Evolutionary conservation across 768 basidiomycete species (phyloP), one percentile per base, ranked within the genome.

Genomic region (Favolaschia claudopus): DNA sequence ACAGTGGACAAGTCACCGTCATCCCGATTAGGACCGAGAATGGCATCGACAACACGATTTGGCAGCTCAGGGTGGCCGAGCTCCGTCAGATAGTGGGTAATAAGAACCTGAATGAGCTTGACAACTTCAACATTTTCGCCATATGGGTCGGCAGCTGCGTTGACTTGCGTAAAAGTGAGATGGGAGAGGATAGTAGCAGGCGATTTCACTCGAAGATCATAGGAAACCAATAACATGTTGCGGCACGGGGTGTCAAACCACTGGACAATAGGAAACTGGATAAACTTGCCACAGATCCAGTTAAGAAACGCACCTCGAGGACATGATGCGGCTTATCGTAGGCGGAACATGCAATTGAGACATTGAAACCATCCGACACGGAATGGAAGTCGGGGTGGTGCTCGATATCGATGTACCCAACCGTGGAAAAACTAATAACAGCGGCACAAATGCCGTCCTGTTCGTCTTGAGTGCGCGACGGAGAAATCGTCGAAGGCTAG

Each of bases 231-330:
- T 2, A 49, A 25, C 2, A 49, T 5, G 12, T 38, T 12, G 12
- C 36, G 14, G 48, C 48, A 49, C 10, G 48, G 48, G 3, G 36
- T 49, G 34, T 49, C 36, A 28, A 49, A 49, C 48, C 48, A 49
- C 48, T 49, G 20, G 10, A 37, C 4, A 28, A 19, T 17, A 2
- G 10, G 36, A 38, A n/a, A n/a, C 27, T 7, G 24, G 4, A 17
- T 7, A n/a, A 39, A n/a, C 20, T 13, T 4, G n/a, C 17, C 1
- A 15, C 2, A n/a, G 17, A 29, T 38, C 5, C 14, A 29, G 7
- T 31, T n/a, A n/a, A n/a, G n/a, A n/a, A n/a, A n/a, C 45, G 31
- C 19, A 39, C 49, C 49, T 51, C 49, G 1, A 51, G 20, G 25
- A 51, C 28, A 39, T 51, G 49, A 13, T 39, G 49, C 8, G 19